phyloP scores from a whole-genome alignment of 805 yeast genomes.

The Candida boidinii region DNA sequence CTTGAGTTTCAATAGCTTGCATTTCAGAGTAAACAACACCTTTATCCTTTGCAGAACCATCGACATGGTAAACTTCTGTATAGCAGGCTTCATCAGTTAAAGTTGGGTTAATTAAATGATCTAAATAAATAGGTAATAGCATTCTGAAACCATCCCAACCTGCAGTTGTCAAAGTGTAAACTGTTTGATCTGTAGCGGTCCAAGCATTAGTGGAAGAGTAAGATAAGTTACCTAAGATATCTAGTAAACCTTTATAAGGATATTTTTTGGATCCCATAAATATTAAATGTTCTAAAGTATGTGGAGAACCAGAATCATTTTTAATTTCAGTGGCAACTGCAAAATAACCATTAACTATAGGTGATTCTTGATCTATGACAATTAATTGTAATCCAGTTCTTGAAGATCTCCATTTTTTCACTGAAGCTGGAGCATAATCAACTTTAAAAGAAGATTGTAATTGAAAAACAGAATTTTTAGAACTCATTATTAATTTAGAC shows the following conservation, averaged over 20 bases:
- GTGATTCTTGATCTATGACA: conserved; percentile 71
- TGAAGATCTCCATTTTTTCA: conserved; percentile 69
- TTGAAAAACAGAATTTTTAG: conserved; percentile 23
- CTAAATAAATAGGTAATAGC: conserved; percentile 81
- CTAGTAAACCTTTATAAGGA: conserved; percentile 89
- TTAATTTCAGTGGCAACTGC: conserved; percentile 91
- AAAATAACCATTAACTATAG: conserved; percentile 87
- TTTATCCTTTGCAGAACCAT: conserved; percentile 82
- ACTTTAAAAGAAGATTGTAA: conserved; percentile 46
- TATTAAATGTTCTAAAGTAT: conserved; percentile 87
- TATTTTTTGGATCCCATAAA: conserved; percentile 89
- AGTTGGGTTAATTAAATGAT: conserved; percentile 79
- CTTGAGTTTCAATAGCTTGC: conserved; percentile 84
- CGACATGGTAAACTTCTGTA: conserved; percentile 93
- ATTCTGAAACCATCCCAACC: conserved; percentile 93
- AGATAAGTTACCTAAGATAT: conserved; percentile 74
- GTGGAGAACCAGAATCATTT: conserved; percentile 89
- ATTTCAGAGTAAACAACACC: conserved; percentile 97
- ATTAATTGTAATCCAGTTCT: conserved; percentile 81
- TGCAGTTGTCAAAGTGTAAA: conserved; percentile 82
- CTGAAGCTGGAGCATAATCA: conserved; percentile 64
- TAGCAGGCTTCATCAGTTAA: conserved; percentile 83
- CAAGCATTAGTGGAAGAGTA: conserved; percentile 91
- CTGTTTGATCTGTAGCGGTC: conserved; percentile 95
- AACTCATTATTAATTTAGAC: conserved; percentile 2